Evolutionary conservation across 768 basidiomycete genomes (phyloP), one percentile per base, ranked within the genome.

Genomic region (Antrodiella citrinella): DNA sequence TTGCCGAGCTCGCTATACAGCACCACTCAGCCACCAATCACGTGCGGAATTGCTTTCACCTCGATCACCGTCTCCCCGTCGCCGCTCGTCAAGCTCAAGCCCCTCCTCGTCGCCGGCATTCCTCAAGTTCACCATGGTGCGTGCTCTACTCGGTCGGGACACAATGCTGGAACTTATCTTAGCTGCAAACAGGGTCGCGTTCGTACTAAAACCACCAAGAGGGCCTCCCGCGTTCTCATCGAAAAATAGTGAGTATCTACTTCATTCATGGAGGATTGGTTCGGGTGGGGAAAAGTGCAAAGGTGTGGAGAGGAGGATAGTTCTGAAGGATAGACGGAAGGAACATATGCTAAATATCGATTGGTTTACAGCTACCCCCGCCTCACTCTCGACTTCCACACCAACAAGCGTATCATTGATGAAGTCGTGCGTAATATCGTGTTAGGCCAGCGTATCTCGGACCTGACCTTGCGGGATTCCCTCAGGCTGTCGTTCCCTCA

Each of bases 191-290:
- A 97, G 96, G 96, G 96, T 70, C 93, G 96, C 66, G 95, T 99
- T 74, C 90, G 96, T 68, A 99, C 96, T 64, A 99, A 99, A 78
- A 99, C 96, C 58, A 95, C 94, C 67, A 99, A 99, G 81, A 90
- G 94, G 76, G 95, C 96, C 65, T 97, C 94, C 58, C 86, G 96
- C 57, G 91, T 94, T 63, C 81, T 98, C 72, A 98, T 99, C 66
- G 96, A 99, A 82, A 97, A 97, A 82, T 99, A 97, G 88, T 91
- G 64, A 67, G 88, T 78, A 11, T 30, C 35, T 10, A 47, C 26
- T 15, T 25, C 0, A n/a, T n/a, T n/a, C 20, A 11, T 9, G 44
- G 46, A 30, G 12, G 22, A 43, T 47, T 26, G 12, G 5, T 12
- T 15, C 40, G 2, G 30, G 26, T 4, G 5, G 42, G 5, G 21